These are phyloP conservation scores for Leptodermis oblonga DNA, from an alignment of 257 asterid species.

Conservation along the genomic window DNA sequence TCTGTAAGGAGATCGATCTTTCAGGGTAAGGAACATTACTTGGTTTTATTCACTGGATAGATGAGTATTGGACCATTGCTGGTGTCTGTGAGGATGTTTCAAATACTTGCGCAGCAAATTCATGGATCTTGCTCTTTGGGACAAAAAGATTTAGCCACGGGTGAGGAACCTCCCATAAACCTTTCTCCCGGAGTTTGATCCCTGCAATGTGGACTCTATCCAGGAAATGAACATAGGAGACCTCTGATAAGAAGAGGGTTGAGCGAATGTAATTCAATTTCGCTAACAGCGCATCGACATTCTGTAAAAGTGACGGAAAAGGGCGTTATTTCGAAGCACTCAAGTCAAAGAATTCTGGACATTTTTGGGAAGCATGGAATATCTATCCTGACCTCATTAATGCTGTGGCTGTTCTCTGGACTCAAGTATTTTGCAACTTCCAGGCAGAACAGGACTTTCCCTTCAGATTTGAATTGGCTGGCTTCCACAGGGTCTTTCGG, in stretches of 20 bases:
- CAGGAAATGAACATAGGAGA: constrained; percentile 62
- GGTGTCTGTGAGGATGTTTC: constrained; percentile 63
- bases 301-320: constrained; percentile 44
- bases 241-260: constrained; percentile 68
- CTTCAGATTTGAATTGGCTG: constrained; percentile 68
- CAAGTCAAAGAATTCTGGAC: neutral
- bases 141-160: constrained; percentile 91
- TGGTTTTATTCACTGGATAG: constrained; percentile 82
- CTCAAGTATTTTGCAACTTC: constrained; percentile 78
- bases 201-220: constrained; percentile 80
- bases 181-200: constrained; percentile 55
- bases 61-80: constrained; percentile 86
- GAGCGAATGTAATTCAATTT: constrained; percentile 55
- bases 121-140: constrained; percentile 66
- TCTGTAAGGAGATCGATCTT: constrained; percentile 3
- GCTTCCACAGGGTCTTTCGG: constrained; percentile 75
- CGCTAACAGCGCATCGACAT: constrained; percentile 46
- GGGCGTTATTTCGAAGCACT: constrained; percentile 13
- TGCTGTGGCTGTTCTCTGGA: constrained; percentile 37
- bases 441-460: constrained; percentile 71
- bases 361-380: constrained; percentile 3
- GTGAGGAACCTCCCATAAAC: constrained; percentile 93
- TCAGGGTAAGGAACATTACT: constrained; percentile 31
- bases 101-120: constrained; percentile 61
- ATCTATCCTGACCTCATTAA: constrained; percentile 43